phyloP scores from a whole-genome alignment of 176 grass and related monocot genomes.

The Hsuehochloa calcarea region DNA sequence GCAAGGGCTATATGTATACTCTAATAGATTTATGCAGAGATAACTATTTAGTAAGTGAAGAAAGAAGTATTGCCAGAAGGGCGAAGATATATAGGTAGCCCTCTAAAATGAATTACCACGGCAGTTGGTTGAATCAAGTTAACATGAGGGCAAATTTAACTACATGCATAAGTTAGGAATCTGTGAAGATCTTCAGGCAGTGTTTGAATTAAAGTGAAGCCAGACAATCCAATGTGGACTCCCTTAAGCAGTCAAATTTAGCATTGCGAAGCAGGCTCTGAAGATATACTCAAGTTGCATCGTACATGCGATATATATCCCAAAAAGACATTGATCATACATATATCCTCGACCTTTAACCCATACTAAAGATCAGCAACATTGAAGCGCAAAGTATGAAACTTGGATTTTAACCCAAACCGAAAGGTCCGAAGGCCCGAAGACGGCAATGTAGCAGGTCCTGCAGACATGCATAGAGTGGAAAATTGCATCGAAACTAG shows the following conservation, averaged over 20 bases:
- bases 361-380: no score
- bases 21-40: background rate
- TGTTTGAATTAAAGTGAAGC: background rate
- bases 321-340: background rate
- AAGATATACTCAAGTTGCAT: background rate
- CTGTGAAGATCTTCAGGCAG: background rate
- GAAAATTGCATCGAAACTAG: no score
- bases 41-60: background rate
- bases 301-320: background rate
- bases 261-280: background rate
- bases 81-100: background rate
- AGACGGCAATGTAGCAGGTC: no score
- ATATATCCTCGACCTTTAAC: background rate
- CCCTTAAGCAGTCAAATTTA: background rate
- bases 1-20: background rate
- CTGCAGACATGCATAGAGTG: no score
- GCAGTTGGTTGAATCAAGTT: background rate
- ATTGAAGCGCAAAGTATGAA: no score
- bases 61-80: background rate
- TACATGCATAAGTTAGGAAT: background rate
- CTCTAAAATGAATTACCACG: background rate
- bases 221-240: background rate
- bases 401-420: no score
- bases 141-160: background rate
- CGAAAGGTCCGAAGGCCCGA: no score